Evolutionary conservation across 2,329 filamentous ascomycete genomes (phyloP).

Genomic region (Tolypocladium ovalisporum): DNA sequence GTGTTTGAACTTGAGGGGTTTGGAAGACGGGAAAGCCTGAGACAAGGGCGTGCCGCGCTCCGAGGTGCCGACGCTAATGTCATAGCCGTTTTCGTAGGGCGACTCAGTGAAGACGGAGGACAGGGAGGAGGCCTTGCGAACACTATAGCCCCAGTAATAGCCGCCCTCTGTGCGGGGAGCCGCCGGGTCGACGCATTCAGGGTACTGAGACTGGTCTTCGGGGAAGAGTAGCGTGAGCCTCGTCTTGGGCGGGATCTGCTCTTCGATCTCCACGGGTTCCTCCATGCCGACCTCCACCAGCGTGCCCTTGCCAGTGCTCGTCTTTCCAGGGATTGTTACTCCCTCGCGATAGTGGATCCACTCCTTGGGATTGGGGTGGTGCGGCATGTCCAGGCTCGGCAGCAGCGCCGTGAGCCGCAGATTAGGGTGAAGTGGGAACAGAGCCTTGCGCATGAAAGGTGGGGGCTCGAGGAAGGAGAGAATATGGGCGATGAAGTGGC

Average conservation of each 20-base stretch:
- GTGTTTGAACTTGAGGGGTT: constrained; percentile 49
- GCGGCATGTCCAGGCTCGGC: constrained; percentile 73
- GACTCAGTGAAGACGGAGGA: constrained; percentile 69
- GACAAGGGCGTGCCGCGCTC: constrained; percentile 54
- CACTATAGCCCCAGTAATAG: constrained; percentile 78
- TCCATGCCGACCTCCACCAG: constrained; percentile 48
- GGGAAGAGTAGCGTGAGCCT: constrained; percentile 60
- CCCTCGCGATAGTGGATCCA: constrained; percentile 75
- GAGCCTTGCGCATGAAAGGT: constrained; percentile 63
- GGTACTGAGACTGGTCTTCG: constrained; percentile 28
- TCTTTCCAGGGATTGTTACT: constrained; percentile 44
- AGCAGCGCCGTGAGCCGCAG: constrained; percentile 61
- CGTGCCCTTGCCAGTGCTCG: constrained; percentile 33
- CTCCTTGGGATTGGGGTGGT: constrained; percentile 66
- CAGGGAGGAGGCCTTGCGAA: constrained; percentile 55
- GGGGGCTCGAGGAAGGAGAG: constrained; percentile 77
- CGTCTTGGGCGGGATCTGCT: constrained; percentile 56
- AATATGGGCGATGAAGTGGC: constrained; percentile 69
- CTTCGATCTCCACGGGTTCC: constrained; percentile 42
- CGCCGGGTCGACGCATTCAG: constrained; percentile 55
- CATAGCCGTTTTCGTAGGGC: constrained; percentile 66
- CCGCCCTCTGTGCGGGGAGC: constrained; percentile 63
- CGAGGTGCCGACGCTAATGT: constrained; percentile 73
- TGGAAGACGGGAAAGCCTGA: constrained; percentile 27
- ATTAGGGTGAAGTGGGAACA: constrained; percentile 74